Percentiles rank a stretch among this genome's conserved stretches.
Conservation (phyloP, 2,329 filamentous ascomycete species). For the Pseudocercospora macadamiae region DNA sequence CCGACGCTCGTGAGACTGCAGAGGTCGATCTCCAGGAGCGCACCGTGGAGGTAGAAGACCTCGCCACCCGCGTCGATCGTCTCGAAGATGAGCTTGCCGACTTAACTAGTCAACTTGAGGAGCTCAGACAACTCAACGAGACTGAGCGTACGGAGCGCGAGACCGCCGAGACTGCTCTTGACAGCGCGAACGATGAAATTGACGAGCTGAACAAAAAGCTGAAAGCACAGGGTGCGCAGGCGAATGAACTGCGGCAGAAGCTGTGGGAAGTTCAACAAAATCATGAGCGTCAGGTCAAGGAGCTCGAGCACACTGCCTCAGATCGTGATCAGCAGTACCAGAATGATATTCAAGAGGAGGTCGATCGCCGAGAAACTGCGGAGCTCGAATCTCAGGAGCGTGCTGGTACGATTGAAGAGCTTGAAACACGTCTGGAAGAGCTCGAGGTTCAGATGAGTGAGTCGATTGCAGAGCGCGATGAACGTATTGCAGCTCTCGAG, state of each 20-base stretch:
- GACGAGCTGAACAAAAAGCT: conserved; percentile 45
- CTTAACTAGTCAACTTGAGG: conserved; percentile 39
- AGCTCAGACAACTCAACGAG: conserved; percentile 42
- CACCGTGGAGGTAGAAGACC: conserved; percentile 40
- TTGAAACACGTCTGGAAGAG: conserved; percentile 42
- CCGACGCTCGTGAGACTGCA: conserved; percentile 35
- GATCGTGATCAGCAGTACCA: conserved; percentile 46
- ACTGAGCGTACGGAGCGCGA: conserved; percentile 49
- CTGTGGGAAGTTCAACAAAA: conserved; percentile 50
- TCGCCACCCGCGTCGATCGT: conserved; percentile 41
- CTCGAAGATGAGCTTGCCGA: conserved; percentile 38
- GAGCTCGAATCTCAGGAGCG: conserved; percentile 42
- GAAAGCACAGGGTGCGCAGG: conserved; percentile 46
- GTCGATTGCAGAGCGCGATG: conserved; percentile 36
- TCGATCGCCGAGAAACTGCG: conserved; percentile 41
- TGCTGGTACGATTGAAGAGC: conserved; percentile 39
- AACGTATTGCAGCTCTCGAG: conserved; percentile 35
- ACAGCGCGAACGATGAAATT: conserved; percentile 46
- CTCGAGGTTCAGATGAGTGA: conserved; percentile 33
- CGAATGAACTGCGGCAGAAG: conserved; percentile 54
- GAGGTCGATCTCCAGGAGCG: conserved; percentile 46
- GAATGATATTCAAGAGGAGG: conserved; percentile 44
- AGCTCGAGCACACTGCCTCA: conserved; percentile 42
- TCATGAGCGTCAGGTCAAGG: conserved; percentile 43
- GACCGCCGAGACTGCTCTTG: conserved; percentile 47